phyloP scores from a whole-genome alignment of 352 stramenopile genomes.

The Globisporangium emineosum region DNA sequence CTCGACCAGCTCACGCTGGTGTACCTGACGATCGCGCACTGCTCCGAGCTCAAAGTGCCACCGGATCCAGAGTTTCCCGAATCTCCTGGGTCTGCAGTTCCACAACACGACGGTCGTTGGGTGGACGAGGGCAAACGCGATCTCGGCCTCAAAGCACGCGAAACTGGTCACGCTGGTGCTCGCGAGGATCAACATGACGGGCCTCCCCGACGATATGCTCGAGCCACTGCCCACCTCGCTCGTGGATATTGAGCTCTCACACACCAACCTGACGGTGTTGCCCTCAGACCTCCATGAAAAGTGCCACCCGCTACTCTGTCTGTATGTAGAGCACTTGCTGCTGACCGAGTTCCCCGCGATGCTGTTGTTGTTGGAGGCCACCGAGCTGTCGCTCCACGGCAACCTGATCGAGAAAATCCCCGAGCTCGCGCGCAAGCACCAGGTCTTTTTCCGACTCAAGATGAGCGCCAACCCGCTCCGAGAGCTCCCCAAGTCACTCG shows the following conservation, averaged over 20 bases:
- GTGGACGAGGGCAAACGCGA: constrained; percentile 4
- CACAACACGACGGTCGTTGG: constrained; percentile 13
- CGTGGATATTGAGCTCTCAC: constrained; percentile 20
- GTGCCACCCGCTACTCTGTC: constrained; percentile 13
- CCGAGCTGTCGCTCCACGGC: not conserved
- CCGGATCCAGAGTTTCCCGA: constrained; percentile 4
- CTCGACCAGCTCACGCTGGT: constrained; percentile 12
- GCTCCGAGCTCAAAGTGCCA: constrained; percentile 4
- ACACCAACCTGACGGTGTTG: constrained; percentile 19
- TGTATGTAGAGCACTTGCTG: constrained; percentile 22
- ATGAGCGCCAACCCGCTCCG: constrained; percentile 4
- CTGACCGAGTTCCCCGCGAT: constrained; percentile 7
- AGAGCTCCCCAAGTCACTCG: not conserved
- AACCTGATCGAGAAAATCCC: not conserved
- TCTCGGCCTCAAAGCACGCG: constrained; percentile 7
- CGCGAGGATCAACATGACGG: constrained; percentile 14
- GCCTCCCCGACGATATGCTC: constrained; percentile 11
- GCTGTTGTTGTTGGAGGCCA: not conserved
- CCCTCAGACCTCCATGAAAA: constrained; percentile 15
- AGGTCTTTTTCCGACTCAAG: constrained; percentile 14
- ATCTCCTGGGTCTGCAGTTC: constrained; percentile 4
- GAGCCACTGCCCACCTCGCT: constrained; percentile 2
- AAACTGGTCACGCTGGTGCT: not conserved
- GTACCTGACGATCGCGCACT: constrained; percentile 10
- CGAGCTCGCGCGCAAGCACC: constrained; percentile 16